Percentiles rank a stretch among this genome's conserved stretches.
Conservation (phyloP, 371 early-diverging fungal species). For the Capillidium heterosporum region DNA sequence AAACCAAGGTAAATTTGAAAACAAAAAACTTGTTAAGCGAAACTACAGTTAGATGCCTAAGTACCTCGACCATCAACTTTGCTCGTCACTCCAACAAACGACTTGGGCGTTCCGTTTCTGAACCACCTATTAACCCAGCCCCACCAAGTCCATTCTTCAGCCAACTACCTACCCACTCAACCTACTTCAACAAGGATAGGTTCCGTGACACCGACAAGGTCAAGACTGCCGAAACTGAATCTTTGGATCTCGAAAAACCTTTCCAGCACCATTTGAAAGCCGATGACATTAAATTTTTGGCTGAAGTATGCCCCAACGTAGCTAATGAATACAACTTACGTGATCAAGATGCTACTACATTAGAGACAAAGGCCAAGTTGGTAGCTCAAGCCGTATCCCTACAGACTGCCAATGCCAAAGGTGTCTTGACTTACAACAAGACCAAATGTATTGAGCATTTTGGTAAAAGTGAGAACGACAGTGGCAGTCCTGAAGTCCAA, state of each 20-base stretch:
- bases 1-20: neutral
- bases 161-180: neutral
- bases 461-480: slow-evolving; percentile 56
- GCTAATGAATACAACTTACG: neutral
- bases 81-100: neutral
- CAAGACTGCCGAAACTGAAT: neutral
- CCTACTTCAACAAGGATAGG: neutral
- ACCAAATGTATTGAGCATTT: slow-evolving; percentile 57
- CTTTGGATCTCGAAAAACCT: neutral
- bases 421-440: slow-evolving; percentile 57
- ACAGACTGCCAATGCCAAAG: slow-evolving; percentile 57
- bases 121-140: slow-evolving; percentile 2
- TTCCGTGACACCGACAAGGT: neutral
- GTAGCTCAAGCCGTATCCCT: slow-evolving; percentile 54
- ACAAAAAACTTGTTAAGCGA: neutral
- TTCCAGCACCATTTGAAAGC: neutral
- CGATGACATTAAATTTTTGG: slow-evolving; percentile 8
- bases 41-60: neutral
- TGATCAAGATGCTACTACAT: slow-evolving; percentile 13
- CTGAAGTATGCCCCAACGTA: slow-evolving; percentile 6
- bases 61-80: neutral
- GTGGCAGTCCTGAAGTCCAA: slow-evolving; percentile 89
- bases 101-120: neutral
- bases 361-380: slow-evolving; percentile 36
- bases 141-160: slow-evolving; percentile 3